A percentile compares a stretch with the other conserved stretches of the same genome.
These are phyloP conservation scores for Aspergillus ellipticus DNA, from an alignment of 495 filamentous ascomycete genomes.

Conservation along the genomic window DNA sequence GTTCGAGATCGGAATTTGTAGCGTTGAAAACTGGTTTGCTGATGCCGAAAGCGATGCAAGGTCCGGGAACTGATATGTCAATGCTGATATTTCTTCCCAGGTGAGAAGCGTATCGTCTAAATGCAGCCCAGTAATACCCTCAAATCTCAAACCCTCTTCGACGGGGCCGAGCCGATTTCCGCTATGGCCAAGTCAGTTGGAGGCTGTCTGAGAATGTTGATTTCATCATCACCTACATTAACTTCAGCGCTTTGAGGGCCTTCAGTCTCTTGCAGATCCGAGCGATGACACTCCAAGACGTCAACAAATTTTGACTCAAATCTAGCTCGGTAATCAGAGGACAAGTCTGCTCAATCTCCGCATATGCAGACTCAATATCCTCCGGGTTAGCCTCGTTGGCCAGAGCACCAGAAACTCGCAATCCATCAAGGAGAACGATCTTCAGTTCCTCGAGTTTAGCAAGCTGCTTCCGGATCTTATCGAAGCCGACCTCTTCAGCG, in stretches of 20 bases:
- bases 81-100: slow-evolving; percentile 55
- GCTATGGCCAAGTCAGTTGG: slow-evolving; percentile 41
- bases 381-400: slow-evolving; percentile 32
- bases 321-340: slow-evolving; percentile 76
- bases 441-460: slow-evolving; percentile 72
- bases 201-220: not conserved
- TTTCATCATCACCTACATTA: slow-evolving; percentile 55
- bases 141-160: slow-evolving; percentile 43
- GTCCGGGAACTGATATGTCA: slow-evolving; percentile 51
- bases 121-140: slow-evolving; percentile 61
- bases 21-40: slow-evolving; percentile 45
- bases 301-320: slow-evolving; percentile 79
- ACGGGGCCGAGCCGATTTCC: slow-evolving; percentile 69
- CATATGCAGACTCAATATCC: slow-evolving; percentile 17
- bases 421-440: slow-evolving; percentile 76
- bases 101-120: slow-evolving; percentile 67
- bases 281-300: slow-evolving; percentile 58
- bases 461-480: slow-evolving; percentile 79
- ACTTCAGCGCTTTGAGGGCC: slow-evolving; percentile 57
- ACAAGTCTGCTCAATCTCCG: slow-evolving; percentile 35
- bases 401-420: slow-evolving; percentile 51
- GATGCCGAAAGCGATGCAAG: slow-evolving; percentile 57
- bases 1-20: slow-evolving; percentile 34
- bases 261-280: slow-evolving; percentile 66
- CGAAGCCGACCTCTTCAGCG: slow-evolving; percentile 93